A percentile compares a stretch with the other conserved stretches of the same genome.
phyloP scores from a whole-genome alignment of 2,329 filamentous ascomycete genomes.

The Penicillium janthinellum region DNA sequence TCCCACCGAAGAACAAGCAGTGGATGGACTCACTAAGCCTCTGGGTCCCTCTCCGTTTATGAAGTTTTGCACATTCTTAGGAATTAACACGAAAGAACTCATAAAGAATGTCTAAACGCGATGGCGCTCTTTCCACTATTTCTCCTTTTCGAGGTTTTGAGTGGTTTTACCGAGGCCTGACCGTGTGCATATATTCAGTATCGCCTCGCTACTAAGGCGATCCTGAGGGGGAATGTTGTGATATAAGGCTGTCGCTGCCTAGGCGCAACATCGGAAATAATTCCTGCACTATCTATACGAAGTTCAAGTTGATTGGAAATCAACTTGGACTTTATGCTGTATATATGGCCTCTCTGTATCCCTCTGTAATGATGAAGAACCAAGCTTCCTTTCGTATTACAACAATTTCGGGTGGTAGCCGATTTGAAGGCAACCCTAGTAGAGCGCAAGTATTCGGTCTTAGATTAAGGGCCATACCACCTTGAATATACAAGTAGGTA shows the following conservation, averaged over 20 bases:
- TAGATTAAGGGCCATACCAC: too few species aligned
- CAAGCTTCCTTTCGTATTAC: neutral
- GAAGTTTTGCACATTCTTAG: neutral
- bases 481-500: too few species aligned
- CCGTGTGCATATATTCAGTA: neutral
- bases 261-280: conserved; percentile 4
- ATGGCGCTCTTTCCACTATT: neutral
- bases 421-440: too few species aligned
- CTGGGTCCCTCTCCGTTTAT: neutral
- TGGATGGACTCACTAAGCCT: conserved; percentile 14
- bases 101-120: neutral
- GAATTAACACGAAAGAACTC: neutral
- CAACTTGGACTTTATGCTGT: conserved; percentile 1
- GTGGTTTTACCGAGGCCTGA: neutral
- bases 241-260: neutral
- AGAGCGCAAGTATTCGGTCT: too few species aligned
- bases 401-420: too few species aligned
- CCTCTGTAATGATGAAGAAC: neutral
- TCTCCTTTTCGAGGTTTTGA: neutral
- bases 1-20: conserved; percentile 11
- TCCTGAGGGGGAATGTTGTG: neutral
- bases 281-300: conserved; percentile 2
- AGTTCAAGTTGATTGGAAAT: neutral
- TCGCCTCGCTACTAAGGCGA: neutral
- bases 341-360: neutral